A percentile compares a stretch with the other conserved stretches of the same genome.
Evolutionary conservation across 768 basidiomycete genomes (phyloP).

Genomic region (Podaxis mareebaensis): DNA sequence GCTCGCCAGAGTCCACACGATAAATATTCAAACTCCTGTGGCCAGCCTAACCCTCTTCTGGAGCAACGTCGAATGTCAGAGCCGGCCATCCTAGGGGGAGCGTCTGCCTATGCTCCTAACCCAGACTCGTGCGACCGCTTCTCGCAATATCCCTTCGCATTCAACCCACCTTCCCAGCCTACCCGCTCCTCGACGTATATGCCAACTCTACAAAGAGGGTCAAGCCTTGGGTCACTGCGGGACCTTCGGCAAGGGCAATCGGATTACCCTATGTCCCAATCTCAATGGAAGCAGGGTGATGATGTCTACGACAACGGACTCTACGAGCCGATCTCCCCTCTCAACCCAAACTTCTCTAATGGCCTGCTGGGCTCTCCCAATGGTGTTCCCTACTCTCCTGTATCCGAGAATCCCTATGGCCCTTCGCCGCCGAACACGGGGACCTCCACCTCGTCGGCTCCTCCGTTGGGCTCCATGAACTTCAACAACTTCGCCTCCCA

Average conservation of each 20-base stretch:
- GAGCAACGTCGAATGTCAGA: conserved; percentile 74
- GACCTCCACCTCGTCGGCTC: conserved; percentile 55
- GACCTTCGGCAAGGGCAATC: conserved; percentile 42
- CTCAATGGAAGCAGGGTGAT: conserved; percentile 41
- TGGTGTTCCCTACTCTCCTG: conserved; percentile 45
- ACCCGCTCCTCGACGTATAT: conserved; percentile 38
- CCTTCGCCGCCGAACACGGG: conserved; percentile 64
- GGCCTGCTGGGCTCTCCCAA: conserved; percentile 35
- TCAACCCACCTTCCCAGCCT: conserved; percentile 31
- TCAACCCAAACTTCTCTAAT: conserved; percentile 53
- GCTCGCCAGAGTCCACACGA: conserved; percentile 34
- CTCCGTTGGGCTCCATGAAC: conserved; percentile 29
- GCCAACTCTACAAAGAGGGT: conserved; percentile 47
- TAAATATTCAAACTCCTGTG: conserved; percentile 33
- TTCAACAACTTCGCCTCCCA: conserved; percentile 27
- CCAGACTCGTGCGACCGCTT: conserved; percentile 29
- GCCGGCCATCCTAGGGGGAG: conserved; percentile 46
- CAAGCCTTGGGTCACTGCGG: conserved; percentile 45
- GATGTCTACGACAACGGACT: conserved; percentile 33
- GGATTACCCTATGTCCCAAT: conserved; percentile 32
- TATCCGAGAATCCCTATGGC: conserved; percentile 53
- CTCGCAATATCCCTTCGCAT: conserved; percentile 41
- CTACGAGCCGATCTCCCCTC: conserved; percentile 55
- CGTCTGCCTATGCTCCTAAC: conserved; percentile 40
- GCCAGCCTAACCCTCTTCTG: conserved; percentile 36